Conservation (phyloP, 495 filamentous ascomycete species). For the Penicillium cataractarum region DNA sequence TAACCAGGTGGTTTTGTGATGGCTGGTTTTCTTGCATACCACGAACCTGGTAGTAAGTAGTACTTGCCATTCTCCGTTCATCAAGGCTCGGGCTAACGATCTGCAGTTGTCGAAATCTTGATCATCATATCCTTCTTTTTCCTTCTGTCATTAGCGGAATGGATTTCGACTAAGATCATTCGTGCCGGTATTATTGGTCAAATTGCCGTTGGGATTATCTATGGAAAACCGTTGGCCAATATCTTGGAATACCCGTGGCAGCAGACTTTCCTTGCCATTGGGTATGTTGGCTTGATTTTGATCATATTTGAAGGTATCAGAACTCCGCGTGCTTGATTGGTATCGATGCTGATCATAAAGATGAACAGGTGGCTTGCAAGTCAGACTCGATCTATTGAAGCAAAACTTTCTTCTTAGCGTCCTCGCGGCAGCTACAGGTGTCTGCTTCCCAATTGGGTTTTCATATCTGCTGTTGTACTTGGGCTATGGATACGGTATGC, state of each 20-base stretch:
- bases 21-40: slow-evolving; percentile 40
- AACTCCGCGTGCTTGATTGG: neutral
- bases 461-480: slow-evolving; percentile 38
- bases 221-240: slow-evolving; percentile 36
- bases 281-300: slow-evolving; percentile 42
- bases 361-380: slow-evolving; percentile 33
- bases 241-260: slow-evolving; percentile 38
- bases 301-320: slow-evolving; percentile 41
- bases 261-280: slow-evolving; percentile 35
- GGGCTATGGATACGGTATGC: slow-evolving; percentile 37
- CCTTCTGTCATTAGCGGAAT: slow-evolving; percentile 38
- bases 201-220: slow-evolving; percentile 42
- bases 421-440: slow-evolving; percentile 37
- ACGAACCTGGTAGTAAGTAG: slow-evolving; percentile 38
- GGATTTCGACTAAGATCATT: slow-evolving; percentile 34
- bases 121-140: slow-evolving; percentile 42
- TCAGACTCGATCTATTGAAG: slow-evolving; percentile 38
- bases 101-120: slow-evolving; percentile 34
- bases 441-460: slow-evolving; percentile 38
- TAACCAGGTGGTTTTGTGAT: slow-evolving; percentile 13
- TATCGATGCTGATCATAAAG: neutral
- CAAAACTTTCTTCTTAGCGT: slow-evolving; percentile 37
- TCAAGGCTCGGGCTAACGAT: neutral
- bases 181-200: slow-evolving; percentile 40
- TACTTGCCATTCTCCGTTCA: slow-evolving; percentile 1